Evolutionary conservation across 1,284 basidiomycete species (phyloP).

Genomic region (Pseudozyma tsukubaensis): DNA sequence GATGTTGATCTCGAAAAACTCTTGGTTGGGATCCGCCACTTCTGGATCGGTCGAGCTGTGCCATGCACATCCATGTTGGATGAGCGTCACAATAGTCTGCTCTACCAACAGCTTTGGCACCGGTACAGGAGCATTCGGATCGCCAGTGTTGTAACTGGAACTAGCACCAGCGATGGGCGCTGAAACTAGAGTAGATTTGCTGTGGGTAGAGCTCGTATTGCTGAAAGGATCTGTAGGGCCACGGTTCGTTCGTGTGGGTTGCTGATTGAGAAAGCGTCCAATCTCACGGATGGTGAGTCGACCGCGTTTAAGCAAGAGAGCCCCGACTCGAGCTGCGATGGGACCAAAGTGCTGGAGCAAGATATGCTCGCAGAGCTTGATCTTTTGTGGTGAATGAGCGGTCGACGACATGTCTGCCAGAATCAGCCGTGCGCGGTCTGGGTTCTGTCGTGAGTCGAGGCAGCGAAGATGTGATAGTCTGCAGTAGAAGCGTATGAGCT

Average conservation of each 20-base stretch:
- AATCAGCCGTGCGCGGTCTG: too few relatives aligned
- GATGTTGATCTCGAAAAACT: constrained; percentile 70
- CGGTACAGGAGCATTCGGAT: constrained; percentile 75
- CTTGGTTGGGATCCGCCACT: constrained; percentile 40
- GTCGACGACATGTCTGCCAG: constrained; percentile 25
- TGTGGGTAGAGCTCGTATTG: constrained; percentile 15
- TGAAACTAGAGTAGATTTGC: constrained; percentile 33
- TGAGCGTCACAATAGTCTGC: constrained; percentile 81
- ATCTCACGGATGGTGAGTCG: constrained; percentile 77
- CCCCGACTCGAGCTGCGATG: constrained; percentile 78
- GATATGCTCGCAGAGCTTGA: constrained; percentile 78
- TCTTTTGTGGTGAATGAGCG: constrained; percentile 61
- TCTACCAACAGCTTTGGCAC: constrained; percentile 76
- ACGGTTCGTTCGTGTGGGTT: constrained; percentile 37
- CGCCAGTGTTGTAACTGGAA: constrained; percentile 37
- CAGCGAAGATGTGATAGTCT: not conserved
- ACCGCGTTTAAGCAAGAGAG: constrained; percentile 84
- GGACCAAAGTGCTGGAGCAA: constrained; percentile 82
- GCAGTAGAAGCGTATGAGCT: not conserved
- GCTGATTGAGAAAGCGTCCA: constrained; percentile 53
- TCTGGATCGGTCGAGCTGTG: constrained; percentile 62
- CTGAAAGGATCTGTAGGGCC: constrained; percentile 40
- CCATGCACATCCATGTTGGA: constrained; percentile 82
- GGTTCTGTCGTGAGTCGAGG: too few relatives aligned
- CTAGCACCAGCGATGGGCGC: constrained; percentile 40